Conservation (phyloP, 257 asterid species). For the Solanum medicagineum region DNA sequence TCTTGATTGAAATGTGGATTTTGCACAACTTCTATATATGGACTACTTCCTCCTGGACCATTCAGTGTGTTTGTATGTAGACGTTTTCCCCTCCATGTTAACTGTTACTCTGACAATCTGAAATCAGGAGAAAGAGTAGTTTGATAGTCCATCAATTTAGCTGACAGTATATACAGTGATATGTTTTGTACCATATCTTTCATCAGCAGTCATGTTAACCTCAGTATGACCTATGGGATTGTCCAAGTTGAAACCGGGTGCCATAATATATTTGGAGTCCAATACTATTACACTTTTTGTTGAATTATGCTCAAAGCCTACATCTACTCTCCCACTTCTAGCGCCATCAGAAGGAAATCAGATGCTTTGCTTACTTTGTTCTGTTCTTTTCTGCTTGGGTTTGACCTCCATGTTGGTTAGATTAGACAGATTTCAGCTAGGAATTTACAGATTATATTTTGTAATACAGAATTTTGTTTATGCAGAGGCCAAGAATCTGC, state of each 20-base stretch:
- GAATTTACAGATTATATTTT: neutral
- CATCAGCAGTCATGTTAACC: neutral
- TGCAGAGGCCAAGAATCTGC: conserved; percentile 93
- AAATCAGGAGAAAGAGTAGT: neutral
- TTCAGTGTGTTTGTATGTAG: neutral
- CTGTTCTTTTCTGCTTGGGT: neutral
- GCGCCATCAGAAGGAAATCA: neutral
- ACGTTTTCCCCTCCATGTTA: neutral
- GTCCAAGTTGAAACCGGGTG: neutral
- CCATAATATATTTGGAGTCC: neutral
- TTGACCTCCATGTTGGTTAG: neutral
- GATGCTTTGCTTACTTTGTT: neutral
- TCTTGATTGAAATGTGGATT: neutral
- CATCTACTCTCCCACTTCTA: neutral
- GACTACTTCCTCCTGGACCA: neutral
- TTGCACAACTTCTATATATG: neutral
- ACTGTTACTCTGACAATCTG: neutral
- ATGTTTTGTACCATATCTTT: neutral
- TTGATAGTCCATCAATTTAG: neutral
- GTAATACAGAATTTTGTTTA: conserved; percentile 4
- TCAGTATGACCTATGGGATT: neutral
- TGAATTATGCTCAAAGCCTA: neutral
- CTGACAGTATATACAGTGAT: neutral
- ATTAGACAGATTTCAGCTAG: neutral
- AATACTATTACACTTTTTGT: neutral